A percentile compares a stretch with the other conserved stretches of the same genome.
phyloP scores from a whole-genome alignment of 2,329 filamentous ascomycete genomes.

The Rutstroemia sydowiana region DNA sequence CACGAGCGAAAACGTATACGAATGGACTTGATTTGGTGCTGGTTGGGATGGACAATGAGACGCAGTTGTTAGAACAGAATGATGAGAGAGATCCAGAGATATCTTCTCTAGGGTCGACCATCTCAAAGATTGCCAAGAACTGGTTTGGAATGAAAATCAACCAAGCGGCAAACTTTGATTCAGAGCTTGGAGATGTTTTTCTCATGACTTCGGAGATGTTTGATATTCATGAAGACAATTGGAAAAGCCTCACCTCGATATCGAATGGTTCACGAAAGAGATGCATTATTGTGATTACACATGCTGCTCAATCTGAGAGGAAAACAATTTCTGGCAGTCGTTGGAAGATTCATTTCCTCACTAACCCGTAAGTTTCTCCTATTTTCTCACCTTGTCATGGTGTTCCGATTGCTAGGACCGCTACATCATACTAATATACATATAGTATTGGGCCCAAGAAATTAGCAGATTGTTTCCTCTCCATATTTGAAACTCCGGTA shows the following conservation, averaged over 20 bases:
- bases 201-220: slow-evolving; percentile 1
- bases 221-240: background rate
- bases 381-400: too few relatives aligned
- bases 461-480: background rate
- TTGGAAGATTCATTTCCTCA: slow-evolving; percentile 3
- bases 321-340: background rate
- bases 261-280: background rate
- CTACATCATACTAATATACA: background rate
- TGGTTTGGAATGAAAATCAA: slow-evolving; percentile 10
- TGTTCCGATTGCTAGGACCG: too few relatives aligned
- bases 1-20: slow-evolving; percentile 1
- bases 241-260: background rate
- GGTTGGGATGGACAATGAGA: slow-evolving; percentile 15
- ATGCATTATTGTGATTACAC: slow-evolving; percentile 3
- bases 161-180: background rate
- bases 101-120: background rate
- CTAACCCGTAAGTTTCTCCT: background rate
- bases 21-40: slow-evolving; percentile 2
- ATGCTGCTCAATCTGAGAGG: background rate
- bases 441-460: slow-evolving; percentile 2
- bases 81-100: background rate
- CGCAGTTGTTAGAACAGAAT: background rate
- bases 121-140: slow-evolving; percentile 7
- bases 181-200: background rate
- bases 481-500: background rate